Conservation (phyloP, 768 basidiomycete genomes). For the Russula brevipes region DNA sequence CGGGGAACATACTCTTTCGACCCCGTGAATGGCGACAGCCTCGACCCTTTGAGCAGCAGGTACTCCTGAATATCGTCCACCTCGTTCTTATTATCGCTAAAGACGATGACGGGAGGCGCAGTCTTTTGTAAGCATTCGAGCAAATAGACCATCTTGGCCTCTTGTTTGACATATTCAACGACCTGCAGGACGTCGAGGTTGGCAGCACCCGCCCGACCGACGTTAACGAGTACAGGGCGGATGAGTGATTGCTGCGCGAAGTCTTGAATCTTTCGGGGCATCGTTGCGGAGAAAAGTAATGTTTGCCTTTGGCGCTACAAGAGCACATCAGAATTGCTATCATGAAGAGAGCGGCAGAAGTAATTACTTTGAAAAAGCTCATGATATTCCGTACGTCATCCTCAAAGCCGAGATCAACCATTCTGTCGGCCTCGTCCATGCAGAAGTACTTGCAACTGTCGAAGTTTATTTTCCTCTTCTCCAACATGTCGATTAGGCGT, state of each 20-base stretch:
- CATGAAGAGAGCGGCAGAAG: neutral
- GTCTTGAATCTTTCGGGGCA: constrained; percentile 98
- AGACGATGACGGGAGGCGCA: constrained; percentile 94
- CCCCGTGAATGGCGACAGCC: constrained; percentile 97
- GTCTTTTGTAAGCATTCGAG: constrained; percentile 98
- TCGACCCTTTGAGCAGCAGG: constrained; percentile 91
- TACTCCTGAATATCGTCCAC: constrained; percentile 99
- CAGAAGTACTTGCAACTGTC: constrained; percentile 93
- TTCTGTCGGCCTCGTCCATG: constrained; percentile 99
- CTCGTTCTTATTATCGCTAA: constrained; percentile 99
- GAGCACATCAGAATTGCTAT: neutral
- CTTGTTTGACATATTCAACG: constrained; percentile 98
- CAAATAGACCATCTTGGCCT: constrained; percentile 99
- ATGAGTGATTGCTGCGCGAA: constrained; percentile 97
- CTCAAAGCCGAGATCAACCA: constrained; percentile 99
- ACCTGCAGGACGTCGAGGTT: constrained; percentile 95
- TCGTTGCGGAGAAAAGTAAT: constrained; percentile 94
- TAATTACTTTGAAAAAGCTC: constrained; percentile 89
- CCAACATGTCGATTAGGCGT: constrained; percentile 94
- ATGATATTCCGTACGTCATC: constrained; percentile 99
- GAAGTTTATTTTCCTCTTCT: constrained; percentile 90
- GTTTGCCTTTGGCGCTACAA: constrained; percentile 90
- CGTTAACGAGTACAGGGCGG: constrained; percentile 90
- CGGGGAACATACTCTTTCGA: constrained; percentile 72
- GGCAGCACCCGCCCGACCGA: constrained; percentile 96